Base-by-base conservation (phyloP, 2,329 filamentous ascomycete genomes). In the Penicillium sp. region DNA sequence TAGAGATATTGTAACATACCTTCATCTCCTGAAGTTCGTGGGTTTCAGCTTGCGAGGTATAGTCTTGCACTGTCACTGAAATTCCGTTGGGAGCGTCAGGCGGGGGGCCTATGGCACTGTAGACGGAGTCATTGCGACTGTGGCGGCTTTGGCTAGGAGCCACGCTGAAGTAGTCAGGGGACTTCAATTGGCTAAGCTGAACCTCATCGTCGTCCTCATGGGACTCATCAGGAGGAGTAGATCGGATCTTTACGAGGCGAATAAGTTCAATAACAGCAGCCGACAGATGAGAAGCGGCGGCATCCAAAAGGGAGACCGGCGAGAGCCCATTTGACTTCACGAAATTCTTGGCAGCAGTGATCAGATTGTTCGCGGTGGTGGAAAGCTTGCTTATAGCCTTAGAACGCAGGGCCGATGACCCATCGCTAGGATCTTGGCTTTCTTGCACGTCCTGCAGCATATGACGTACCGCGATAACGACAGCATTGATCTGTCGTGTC, bases 321-420 rank as follows among this genome's bases (percentile, higher is more conserved):
- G 88, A 91, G 28, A 98, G 79, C 28, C 93, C 93, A 19, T 81
- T 83, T 0, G 88, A 84, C 9, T 81, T 79, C 31, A 87, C 84
- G 67, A 93, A 95, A 64, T 95, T 95, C 73, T 94, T 95, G 31
- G 88, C 85, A 1, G 91, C 88, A 2, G 91, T 97, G 62, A 97
- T 96, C 51, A 98, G 76, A 63, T 91, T 93, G 75, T 97, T 97
- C 43, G 93, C 90, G 1, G 91, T 95, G 2, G 85, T 85, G 15
- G 89, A 94, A 3, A 97, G 85, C 51, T 85, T 84, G 43, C 81
- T 79, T 69, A 88, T 94, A 53, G 93, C 77, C 67, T 84, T 88
- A 26, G 76, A 73, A 56, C 82, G 81, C 54, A 84, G 75, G 56
- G 81, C 78, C 33, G 72, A 67, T 26, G 75, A 74, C 32, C 79